phyloP scores from a whole-genome alignment of 2,329 filamentous ascomycete species.

The Bipolaris gigantea region DNA sequence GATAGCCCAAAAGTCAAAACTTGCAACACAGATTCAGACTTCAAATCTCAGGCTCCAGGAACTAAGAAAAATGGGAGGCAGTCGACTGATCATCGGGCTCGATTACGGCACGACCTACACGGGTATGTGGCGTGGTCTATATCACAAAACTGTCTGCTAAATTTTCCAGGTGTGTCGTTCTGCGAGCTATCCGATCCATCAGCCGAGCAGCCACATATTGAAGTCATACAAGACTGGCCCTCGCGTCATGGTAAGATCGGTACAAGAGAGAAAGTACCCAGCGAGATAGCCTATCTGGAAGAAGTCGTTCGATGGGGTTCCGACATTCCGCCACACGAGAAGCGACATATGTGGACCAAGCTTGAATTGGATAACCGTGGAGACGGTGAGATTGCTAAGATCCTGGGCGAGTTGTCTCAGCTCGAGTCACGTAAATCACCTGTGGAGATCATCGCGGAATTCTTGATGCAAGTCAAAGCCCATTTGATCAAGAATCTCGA shows the following conservation, averaged over 20 bases:
- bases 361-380: slow-evolving; percentile 25
- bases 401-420: slow-evolving; percentile 15
- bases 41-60: not conserved
- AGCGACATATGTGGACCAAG: slow-evolving; percentile 41
- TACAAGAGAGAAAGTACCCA: slow-evolving; percentile 36
- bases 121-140: slow-evolving; percentile 8
- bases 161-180: slow-evolving; percentile 31
- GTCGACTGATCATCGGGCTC: slow-evolving; percentile 15
- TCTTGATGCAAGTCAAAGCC: slow-evolving; percentile 21
- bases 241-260: slow-evolving; percentile 23
- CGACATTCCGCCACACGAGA: slow-evolving; percentile 16
- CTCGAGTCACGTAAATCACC: slow-evolving; percentile 4
- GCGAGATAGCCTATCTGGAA: slow-evolving; percentile 24
- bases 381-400: slow-evolving; percentile 21
- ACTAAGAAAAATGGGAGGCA: not conserved
- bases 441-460: slow-evolving; percentile 37
- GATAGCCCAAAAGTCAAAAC: not conserved
- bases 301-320: slow-evolving; percentile 7
- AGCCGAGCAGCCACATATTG: slow-evolving; percentile 17
- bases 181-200: slow-evolving; percentile 28
- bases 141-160: not conserved
- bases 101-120: slow-evolving; percentile 32
- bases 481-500: slow-evolving; percentile 31
- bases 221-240: slow-evolving; percentile 35
- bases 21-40: not conserved